Base-by-base conservation (phyloP, 2,329 filamentous ascomycete species). In the Alternaria infectoria region DNA sequence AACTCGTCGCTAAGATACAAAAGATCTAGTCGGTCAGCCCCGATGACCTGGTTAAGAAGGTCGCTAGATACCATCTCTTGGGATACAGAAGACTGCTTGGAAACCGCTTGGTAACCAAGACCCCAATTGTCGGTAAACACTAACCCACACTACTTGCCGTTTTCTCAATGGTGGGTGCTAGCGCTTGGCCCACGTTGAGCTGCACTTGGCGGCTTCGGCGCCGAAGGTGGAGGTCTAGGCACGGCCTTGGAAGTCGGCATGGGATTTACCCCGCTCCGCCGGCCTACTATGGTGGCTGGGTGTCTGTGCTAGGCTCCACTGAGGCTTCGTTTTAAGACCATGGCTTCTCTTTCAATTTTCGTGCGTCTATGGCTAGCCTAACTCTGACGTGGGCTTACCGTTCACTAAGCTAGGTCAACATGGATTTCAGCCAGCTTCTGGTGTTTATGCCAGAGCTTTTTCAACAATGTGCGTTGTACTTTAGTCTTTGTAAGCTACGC, bases 141-240 rank as follows among this genome's bases (percentile, higher is more conserved):
- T 45, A 44, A 21, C 13, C 43, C 32, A 52, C 59, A 59, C 28
- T 44, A 49, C 49, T 23, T 25, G 21, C 23, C 21, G 36, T 13
- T 47, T 21, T 44, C 15, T 12, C 5, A 57, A 52, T 61, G 59
- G 59, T 23, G 52, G 59, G 45, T 51, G n/a, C 30, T 54, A 51
- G 50, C 56, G 36, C 67, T 69, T 69, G 67, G 67, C 69, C 54
- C 54, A 62, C 62, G 67, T 62, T 66, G 32, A 64, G 62, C 62
- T 43, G 47, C 32, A 57, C 62, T 71, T 71, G 68, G 68, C 67
- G 54, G 59, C 12, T 21, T 58, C 59, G 52, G 52, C 56, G 56
- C 44, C 32, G 19, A 54, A 49, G 60, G 45, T 43, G 46, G 17
- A 52, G 19, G 49, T 49, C 63, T 65, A 47, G 63, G 63, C 62